Conservation (phyloP, 305 asterid species). For the Lippia alba region DNA sequence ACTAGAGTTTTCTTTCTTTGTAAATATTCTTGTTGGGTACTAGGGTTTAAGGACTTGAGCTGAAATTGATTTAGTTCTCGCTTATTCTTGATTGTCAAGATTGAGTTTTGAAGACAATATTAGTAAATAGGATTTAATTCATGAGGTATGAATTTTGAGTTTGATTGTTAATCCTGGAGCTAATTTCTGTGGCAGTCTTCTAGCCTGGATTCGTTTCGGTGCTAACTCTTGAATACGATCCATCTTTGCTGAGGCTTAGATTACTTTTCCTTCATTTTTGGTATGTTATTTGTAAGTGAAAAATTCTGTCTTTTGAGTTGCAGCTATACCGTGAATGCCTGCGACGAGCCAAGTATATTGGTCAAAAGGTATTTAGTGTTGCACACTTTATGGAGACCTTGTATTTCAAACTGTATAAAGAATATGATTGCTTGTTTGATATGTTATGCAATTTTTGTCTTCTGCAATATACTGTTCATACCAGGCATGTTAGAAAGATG, state of each 20-base stretch:
- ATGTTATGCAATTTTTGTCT: background rate
- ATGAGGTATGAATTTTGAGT: background rate
- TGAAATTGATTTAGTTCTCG: background rate
- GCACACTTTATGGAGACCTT: no score
- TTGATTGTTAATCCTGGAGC: background rate
- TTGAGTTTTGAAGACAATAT: background rate
- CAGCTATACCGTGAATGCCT: conserved; percentile 92
- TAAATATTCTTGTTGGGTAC: background rate
- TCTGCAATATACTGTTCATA: background rate
- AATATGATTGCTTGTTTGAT: no score
- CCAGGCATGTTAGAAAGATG: background rate
- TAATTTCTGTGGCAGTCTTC: background rate
- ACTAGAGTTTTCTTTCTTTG: background rate
- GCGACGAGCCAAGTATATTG: conserved; percentile 85
- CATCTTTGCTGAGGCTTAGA: background rate
- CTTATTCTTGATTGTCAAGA: conserved; percentile 4
- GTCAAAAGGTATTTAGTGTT: conserved; percentile 72
- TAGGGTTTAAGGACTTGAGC: conserved; percentile 20
- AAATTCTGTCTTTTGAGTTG: conserved; percentile 31
- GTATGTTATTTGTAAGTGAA: background rate
- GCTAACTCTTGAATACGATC: no score
- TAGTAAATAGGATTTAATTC: background rate
- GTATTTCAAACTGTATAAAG: no score
- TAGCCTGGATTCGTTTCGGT: no score
- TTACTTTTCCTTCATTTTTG: background rate